Base-by-base conservation (phyloP, 1,284 basidiomycete genomes). In the Afroboletus lepidellus region DNA sequence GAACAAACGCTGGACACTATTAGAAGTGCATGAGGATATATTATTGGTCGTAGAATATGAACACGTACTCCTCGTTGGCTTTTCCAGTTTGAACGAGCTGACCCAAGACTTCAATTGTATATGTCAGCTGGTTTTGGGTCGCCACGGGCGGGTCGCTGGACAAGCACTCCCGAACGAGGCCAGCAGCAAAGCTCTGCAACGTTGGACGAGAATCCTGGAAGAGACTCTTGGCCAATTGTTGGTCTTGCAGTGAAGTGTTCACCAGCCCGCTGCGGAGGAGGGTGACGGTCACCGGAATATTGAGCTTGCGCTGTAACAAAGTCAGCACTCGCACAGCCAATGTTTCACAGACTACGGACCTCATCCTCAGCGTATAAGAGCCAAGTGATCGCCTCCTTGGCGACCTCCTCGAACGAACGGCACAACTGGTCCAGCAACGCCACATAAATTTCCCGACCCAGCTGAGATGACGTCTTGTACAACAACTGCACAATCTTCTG, bases 351-450 rank as follows among this genome's bases (percentile, higher is more conserved):
- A 46, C 16, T 2, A 74, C 82, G 55, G 56, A 92, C 92, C 74
- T 96, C 92, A 70, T 99, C 97, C 69, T 99, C 95, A 15, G 96
- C 92, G 67, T 95, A 98, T 45, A 98, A 76, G 47, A 99, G 77
- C 97, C 97, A 99, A 13, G 90, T 93, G 52, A 95, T 91, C 9
- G 96, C 97, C 73, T 99, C 97, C 72, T 94, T 94, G 20, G 91
- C 92, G 41, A 98, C 95, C 63, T 97, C 94, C 61, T 91, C 85
- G 57, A 93, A 96, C 25, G 87, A 76, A 57, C 87, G 85, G 72
- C 97, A 99, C 21, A 99, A 77, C 57, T 92, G 87, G 59, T 96
- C 91, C 21, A 99, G 77, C 44, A 99, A 75, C 33, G 87, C 83
- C 30, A 94, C 92, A 69, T 94, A 98, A 23, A 96, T 87, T 67